Evolutionary conservation across 2,329 filamentous ascomycete genomes (phyloP), one percentile per base, ranked within the genome.

Genomic region (Epichloe bromicola): DNA sequence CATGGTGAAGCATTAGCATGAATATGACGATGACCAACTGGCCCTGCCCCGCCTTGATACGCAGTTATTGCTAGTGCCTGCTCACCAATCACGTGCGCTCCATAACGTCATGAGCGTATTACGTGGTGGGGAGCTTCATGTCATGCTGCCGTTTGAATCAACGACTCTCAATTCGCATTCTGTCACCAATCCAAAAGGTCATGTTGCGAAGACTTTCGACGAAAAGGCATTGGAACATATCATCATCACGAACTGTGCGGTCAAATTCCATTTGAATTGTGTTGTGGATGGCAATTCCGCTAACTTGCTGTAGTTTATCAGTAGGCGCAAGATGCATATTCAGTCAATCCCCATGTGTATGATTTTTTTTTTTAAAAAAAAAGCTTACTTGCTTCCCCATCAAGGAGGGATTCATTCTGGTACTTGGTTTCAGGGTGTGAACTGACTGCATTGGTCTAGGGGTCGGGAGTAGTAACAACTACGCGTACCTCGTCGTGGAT

Each of bases 291-390:
- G 15, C 15, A 14, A 11, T 23, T 6, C 14, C 23, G 38, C 33
- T 44, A n/a, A 42, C 19, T 37, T 12, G 34, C n/a, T 47, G 34
- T 36, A 44, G 30, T 34, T 48, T 26, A 34, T 39, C 54, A 49
- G 43, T 54, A 59, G 55, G 33, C 57, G 63, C 60, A 55, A 58
- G 58, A 93, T 93, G 87, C 86, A 91, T 79, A 85, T 91, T 71
- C 79, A 87, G 69, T 86, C 85, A 59, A 91, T 93, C 69, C 86
- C 86, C 52, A 91, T 93, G 86, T 91, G 87, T 89, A 79, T 63
- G 82, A 2, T 19, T 38, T n/a, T 37, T 15, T 15, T 37, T 37
- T 15, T 15, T 5, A n/a, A 14, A 38, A 14, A n/a, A 14, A 7
- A 23, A 7, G 0, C 6, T 14, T 14, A 5, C 14, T n/a, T 38